These are phyloP conservation scores for Cicer pinnatifidum DNA, from an alignment of 306 rosid species.

Conservation along the genomic window DNA sequence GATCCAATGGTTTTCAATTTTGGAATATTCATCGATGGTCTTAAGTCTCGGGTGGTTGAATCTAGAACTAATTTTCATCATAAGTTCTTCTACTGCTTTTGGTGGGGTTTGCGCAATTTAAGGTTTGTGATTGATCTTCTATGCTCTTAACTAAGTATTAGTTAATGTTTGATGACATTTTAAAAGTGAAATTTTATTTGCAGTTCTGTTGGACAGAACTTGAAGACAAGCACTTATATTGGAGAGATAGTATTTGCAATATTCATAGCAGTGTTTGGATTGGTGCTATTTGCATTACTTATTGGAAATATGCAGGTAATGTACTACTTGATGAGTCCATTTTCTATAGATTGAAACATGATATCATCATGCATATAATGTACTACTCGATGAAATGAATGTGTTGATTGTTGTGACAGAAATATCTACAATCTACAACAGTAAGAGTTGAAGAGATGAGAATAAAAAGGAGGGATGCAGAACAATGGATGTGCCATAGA, in stretches of 20 bases:
- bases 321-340: not conserved
- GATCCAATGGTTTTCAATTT: constrained; percentile 52
- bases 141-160: not conserved
- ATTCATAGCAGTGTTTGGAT: constrained; percentile 67
- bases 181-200: constrained; percentile 15
- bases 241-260: constrained; percentile 76
- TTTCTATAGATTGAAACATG: not conserved
- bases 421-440: constrained; percentile 80
- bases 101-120: constrained; percentile 92
- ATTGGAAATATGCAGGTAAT: constrained; percentile 95
- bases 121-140: constrained; percentile 56
- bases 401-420: constrained; percentile 53
- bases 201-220: constrained; percentile 85
- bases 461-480: constrained; percentile 72
- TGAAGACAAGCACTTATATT: constrained; percentile 62
- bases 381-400: not conserved
- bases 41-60: constrained; percentile 52
- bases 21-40: constrained; percentile 74
- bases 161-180: too few species aligned
- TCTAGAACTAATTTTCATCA: constrained; percentile 43
- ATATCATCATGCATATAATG: constrained; percentile 15
- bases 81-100: constrained; percentile 79
- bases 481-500: constrained; percentile 94
- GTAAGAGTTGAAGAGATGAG: constrained; percentile 91
- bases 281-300: constrained; percentile 76